Conservation (phyloP, 148 eudicot genomes). For the Camellia lanceoleosa region DNA sequence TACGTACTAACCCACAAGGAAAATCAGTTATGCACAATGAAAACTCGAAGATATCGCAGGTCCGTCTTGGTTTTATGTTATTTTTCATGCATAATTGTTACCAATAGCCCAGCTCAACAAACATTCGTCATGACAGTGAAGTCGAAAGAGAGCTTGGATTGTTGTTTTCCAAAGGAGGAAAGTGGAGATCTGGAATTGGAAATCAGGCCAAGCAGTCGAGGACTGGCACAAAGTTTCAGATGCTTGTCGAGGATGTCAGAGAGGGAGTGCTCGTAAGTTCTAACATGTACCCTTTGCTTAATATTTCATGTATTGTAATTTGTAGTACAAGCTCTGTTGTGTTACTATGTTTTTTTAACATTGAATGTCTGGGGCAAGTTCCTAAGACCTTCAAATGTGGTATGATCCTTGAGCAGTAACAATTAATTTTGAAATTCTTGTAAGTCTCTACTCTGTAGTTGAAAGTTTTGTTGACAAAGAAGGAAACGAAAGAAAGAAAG, state of each 20-base stretch:
- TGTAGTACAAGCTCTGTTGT: neutral
- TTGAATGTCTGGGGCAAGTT: neutral
- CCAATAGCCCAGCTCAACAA: constrained; percentile 15
- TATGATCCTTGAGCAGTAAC: neutral
- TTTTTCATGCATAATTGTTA: neutral
- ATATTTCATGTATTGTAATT: neutral
- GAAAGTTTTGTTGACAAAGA: neutral
- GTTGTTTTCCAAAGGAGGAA: constrained; percentile 70
- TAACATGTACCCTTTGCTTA: constrained; percentile 4
- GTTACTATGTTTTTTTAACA: neutral
- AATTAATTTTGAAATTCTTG: neutral
- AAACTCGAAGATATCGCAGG: constrained; percentile 88
- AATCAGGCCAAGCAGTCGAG: constrained; percentile 61
- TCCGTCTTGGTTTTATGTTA: constrained; percentile 17
- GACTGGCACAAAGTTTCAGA: constrained; percentile 57
- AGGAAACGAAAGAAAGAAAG: neutral
- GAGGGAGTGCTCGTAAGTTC: constrained; percentile 92
- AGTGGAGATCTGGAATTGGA: constrained; percentile 44
- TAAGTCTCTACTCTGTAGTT: neutral
- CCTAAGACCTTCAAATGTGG: neutral
- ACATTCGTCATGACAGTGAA: constrained; percentile 55
- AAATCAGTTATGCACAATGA: constrained; percentile 95
- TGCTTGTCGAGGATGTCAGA: constrained; percentile 93
- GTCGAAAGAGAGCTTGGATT: constrained; percentile 90
- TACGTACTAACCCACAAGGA: constrained; percentile 88